phyloP scores from a whole-genome alignment of 306 rosid genomes.

The Ormosia emarginata region DNA sequence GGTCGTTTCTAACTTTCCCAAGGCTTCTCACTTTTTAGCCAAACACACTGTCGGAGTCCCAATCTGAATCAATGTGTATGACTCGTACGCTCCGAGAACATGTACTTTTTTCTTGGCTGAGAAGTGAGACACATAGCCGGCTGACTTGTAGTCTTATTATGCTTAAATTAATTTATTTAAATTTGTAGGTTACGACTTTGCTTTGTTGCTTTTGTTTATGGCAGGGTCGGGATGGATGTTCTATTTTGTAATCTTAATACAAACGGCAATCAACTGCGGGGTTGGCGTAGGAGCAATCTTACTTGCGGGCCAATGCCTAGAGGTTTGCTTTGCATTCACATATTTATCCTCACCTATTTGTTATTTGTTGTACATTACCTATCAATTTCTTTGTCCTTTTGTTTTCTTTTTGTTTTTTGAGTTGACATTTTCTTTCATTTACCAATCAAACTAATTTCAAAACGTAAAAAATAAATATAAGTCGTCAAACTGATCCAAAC shows the following conservation, averaged over 20 bases:
- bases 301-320: slow-evolving; percentile 59
- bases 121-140: too few relatives aligned
- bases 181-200: not conserved
- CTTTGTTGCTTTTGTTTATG: not conserved
- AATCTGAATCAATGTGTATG: not conserved
- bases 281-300: slow-evolving; percentile 68
- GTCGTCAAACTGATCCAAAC: too few relatives aligned
- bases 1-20: not conserved
- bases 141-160: too few relatives aligned
- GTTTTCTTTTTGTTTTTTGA: not conserved
- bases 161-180: not conserved
- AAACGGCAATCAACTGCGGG: slow-evolving; percentile 77
- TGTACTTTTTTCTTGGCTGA: not conserved
- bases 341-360: not conserved
- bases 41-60: not conserved
- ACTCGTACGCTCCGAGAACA: not conserved
- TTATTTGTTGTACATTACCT: not conserved
- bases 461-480: too few relatives aligned
- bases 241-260: slow-evolving; percentile 66
- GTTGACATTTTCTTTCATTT: too few relatives aligned
- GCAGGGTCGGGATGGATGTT: slow-evolving; percentile 82
- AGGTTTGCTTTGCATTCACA: slow-evolving; percentile 34
- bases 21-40: not conserved
- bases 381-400: not conserved
- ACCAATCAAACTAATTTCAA: too few relatives aligned